Base-by-base conservation (phyloP, 495 filamentous ascomycete species). In the Sporormia fimetaria region DNA sequence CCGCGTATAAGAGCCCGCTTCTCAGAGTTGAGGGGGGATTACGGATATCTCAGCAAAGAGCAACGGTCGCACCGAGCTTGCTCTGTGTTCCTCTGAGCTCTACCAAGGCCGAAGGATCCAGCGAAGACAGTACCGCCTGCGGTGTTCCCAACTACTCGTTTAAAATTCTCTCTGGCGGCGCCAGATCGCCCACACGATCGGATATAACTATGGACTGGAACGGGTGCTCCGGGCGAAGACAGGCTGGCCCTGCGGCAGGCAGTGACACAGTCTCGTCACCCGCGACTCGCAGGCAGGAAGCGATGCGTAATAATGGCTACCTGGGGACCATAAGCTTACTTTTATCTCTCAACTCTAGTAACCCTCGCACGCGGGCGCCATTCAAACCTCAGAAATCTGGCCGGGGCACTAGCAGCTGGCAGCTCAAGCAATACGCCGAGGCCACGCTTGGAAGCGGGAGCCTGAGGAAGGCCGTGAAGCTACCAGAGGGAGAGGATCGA, bases 381-480 rank as follows among this genome's bases (percentile, higher is more conserved):
- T 96, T 98, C 73, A 86, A 87, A 58, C 86, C 92, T 31, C 83
- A 87, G 52, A 77, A 79, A 39, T 67, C 80, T 16, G 82, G 81
- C 56, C 92, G 87, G 54, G 88, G 92, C 25, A 92, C 82, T 29
- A 93, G 76, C 39, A 90, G 83, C 61, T 94, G 94, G 69, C 92
- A 98, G 63, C 70, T 98, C 39, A 78, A 87, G 57, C 90, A 96
- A 55, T 98, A 94, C 71, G 90, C 90, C 10, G 90, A 98, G 62
- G 92, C 90, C 23, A 98, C 90, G 27, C 68, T 98, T 11, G 90
- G 90, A 18, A 92, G 85, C 56, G 90, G 90, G 23, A 94, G 86
- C 63, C 67, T 98, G 65, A 74, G 85, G 49, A 96, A 96, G 67
- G 87, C 90, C 23, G 90, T 98, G 48, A 92, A 85, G 69, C 68